These are phyloP conservation scores for Echinosophora koreensis DNA, from an alignment of 306 rosid genomes.

Conservation along the genomic window DNA sequence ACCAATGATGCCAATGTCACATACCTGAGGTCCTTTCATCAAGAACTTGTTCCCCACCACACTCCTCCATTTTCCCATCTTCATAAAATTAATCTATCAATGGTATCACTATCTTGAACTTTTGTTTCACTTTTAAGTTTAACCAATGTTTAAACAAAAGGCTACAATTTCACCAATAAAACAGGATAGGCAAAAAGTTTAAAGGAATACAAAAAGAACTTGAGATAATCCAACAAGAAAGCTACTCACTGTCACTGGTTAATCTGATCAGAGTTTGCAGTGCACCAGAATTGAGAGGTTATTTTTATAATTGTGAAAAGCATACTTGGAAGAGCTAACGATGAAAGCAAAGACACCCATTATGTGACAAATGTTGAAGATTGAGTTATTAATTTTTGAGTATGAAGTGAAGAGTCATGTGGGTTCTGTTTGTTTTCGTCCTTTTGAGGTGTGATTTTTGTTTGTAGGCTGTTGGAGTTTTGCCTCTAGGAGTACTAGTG, in stretches of 20 bases:
- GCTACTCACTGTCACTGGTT: constrained; percentile 45
- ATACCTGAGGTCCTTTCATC: too few species aligned
- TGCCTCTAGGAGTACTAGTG: constrained; percentile 54
- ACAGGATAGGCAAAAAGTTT: background rate
- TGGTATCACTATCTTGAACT: too few species aligned
- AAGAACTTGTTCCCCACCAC: too few species aligned
- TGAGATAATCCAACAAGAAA: constrained; percentile 48
- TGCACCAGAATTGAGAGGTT: constrained; percentile 46
- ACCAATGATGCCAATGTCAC: too few species aligned
- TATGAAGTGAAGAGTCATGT: constrained; percentile 54
- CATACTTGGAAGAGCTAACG: constrained; percentile 49
- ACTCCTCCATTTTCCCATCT: too few species aligned
- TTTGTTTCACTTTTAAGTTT: background rate
- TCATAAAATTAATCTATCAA: too few species aligned
- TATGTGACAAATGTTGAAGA: constrained; percentile 58
- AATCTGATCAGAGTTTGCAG: constrained; percentile 44
- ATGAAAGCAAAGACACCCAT: constrained; percentile 60
- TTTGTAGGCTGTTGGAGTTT: constrained; percentile 72
- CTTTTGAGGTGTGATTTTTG: constrained; percentile 90
- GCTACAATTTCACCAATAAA: constrained; percentile 32
- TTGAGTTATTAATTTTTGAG: constrained; percentile 39
- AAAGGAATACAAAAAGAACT: constrained; percentile 24
- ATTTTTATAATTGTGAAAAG: constrained; percentile 37
- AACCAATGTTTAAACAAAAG: constrained; percentile 25
- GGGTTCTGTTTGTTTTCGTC: constrained; percentile 64